Base-by-base conservation (phyloP, 2,329 filamentous ascomycete genomes). In the Clonostachys byssicola region DNA sequence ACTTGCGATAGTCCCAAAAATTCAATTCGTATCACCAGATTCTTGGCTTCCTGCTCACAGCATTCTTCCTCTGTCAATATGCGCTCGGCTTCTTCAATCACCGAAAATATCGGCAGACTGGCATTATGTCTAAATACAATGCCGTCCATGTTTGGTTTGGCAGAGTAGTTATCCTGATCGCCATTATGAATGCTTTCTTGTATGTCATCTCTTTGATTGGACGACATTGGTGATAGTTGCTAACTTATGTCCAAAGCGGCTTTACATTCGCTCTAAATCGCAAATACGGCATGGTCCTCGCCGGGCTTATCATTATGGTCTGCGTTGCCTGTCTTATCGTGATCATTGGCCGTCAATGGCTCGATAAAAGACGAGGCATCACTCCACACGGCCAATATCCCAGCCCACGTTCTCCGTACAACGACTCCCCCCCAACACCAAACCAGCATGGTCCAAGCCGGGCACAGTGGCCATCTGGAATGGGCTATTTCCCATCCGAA, bases 131-230 rank as follows among this genome's bases (percentile, higher is more conserved):
- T 23, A 69, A 71, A 52, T 68, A 80, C 34, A 71, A 75, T 45
- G 74, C 67, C 16, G 64, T 77, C 20, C 82, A 86, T 60, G 62
- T 78, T 17, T 80, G 80, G 74, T 63, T 81, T 4, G 82, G 82
- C 3, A 73, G 80, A 13, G 42, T 74, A 5, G 67, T 80, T 35
- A 68, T 85, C 17, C 58, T 73, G 10, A 55, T 81, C 5, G 81
- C 78, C 41, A 64, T 79, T 14, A 55, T 76, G 47, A 83, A 85
- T 52, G 77, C 70, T 18, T 81, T 82, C 52, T 61, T 83, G 77
- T 79, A 64, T 51, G 76, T 65, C 9, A 23, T 34, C 39, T 23
- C 23, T 30, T 30, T 30, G 30, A 34, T 40, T 10, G n/a, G n/a
- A 34, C 20, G 6, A 5, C 8, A 18, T 42, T n/a, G 33, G 23